These are phyloP conservation scores for Coemansia sp. DNA, from an alignment of 192 early-diverging fungal species.

Conservation along the genomic window DNA sequence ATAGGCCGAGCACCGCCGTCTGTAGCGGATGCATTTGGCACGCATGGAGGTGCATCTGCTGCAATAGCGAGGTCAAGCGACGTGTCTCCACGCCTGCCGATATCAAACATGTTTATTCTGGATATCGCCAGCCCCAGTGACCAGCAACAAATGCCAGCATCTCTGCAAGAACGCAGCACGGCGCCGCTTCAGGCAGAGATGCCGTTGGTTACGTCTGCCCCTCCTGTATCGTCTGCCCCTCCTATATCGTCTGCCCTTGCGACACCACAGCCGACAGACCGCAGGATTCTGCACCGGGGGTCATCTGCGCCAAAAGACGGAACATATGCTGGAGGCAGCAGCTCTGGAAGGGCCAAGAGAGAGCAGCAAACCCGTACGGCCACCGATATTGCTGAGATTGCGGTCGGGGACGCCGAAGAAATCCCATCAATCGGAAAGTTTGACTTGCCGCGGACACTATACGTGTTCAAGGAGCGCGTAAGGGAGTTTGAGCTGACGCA, in stretches of 20 bases:
- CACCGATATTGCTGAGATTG: slow-evolving; percentile 4
- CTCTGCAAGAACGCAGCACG: not conserved
- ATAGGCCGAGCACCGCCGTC: not conserved
- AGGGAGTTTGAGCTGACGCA: slow-evolving; percentile 23
- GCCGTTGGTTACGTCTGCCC: not conserved
- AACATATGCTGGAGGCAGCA: not conserved
- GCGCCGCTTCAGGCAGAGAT: not conserved
- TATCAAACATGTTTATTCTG: not conserved
- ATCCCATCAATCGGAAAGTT: slow-evolving; percentile 46
- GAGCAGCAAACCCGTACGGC: not conserved
- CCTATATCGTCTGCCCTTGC: not conserved
- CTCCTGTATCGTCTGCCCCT: not conserved
- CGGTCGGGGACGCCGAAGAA: slow-evolving; percentile 26
- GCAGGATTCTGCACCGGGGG: not conserved
- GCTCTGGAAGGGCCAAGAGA: not conserved
- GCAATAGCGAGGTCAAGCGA: not conserved
- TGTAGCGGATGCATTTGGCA: not conserved
- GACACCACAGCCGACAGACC: not conserved
- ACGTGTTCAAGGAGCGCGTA: slow-evolving; percentile 27
- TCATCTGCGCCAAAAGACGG: not conserved
- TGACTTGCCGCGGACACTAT: slow-evolving; percentile 31
- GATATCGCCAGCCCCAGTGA: not conserved
- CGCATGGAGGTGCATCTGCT: not conserved
- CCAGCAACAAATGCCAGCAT: not conserved
- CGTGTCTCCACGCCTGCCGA: not conserved